Evolutionary conservation across 495 filamentous ascomycete genomes (phyloP), one percentile per base, ranked within the genome.

Genomic region (Beverwykella pulmonaria): DNA sequence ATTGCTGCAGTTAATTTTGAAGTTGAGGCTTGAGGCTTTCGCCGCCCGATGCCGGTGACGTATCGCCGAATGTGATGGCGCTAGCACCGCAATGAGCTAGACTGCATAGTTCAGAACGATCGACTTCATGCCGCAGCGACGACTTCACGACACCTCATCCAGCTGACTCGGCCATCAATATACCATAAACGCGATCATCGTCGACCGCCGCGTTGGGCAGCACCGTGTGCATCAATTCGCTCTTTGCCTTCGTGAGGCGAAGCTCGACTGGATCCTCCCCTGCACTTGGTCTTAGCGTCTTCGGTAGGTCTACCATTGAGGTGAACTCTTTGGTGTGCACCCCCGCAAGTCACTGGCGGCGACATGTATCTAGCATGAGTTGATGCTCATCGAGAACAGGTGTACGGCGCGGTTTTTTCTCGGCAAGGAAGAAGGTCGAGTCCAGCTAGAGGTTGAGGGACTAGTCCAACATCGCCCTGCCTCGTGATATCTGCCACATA

Each of bases 1-100:
- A 39, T 53, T 32, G 39, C n/a, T 52, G 57, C 67, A 57, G 32
- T 48, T 59, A 57, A 63, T 57, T 66, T 63, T 63, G 59, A n/a
- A 20, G 54, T 49, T 59, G 62, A 58, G 53, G 54, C 53, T 58
- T 53, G 48, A 61, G 12, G n/a, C 36, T 34, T 52, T 61, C 47
- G 34, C 29, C 61, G 54, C 54, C 63, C 46, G 36, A 29, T 41
- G 7, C 63, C 29, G 47, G 53, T 62, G 57, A 57, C 50, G 30
- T 62, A 54, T 26, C 20, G 19, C 23, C 27, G 9, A 26, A 39
- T 20, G 8, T 5, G 52, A 56, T 55, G 5, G 19, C 20, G n/a
- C 36, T 63, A 63, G 61, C 32, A 25, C 27, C 12, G 25, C 2
- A 23, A 26, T 1, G 14, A n/a, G 20, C 36, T 58, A 46, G 54